phyloP scores from a whole-genome alignment of 2,329 filamentous ascomycete species.

The Colletotrichum coccodes region DNA sequence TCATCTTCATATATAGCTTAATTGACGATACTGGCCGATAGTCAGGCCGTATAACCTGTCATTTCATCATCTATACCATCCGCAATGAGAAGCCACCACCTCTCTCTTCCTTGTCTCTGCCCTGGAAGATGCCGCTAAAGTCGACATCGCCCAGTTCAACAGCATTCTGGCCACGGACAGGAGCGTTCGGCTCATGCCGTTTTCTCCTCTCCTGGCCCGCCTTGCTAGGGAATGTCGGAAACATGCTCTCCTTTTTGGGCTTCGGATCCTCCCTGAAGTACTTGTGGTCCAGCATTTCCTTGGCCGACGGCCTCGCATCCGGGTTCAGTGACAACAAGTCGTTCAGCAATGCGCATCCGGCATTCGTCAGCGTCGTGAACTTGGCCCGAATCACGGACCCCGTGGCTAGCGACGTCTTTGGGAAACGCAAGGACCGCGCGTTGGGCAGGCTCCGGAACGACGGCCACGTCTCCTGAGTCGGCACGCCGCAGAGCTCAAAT shows the following conservation, averaged over 20 bases:
- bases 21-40: constrained; percentile 21
- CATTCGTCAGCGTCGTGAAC: constrained; percentile 83
- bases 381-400: constrained; percentile 74
- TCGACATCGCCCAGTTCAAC: constrained; percentile 67
- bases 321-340: constrained; percentile 82
- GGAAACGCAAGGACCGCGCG: constrained; percentile 80
- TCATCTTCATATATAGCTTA: constrained; percentile 28
- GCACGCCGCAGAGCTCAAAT: constrained; percentile 89
- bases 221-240: constrained; percentile 96
- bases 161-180: constrained; percentile 77
- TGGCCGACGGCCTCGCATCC: constrained; percentile 73
- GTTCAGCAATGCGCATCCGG: constrained; percentile 77
- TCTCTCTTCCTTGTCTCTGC: constrained; percentile 70
- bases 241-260: constrained; percentile 90
- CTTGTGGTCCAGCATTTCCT: constrained; percentile 78
- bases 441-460: constrained; percentile 88
- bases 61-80: constrained; percentile 55
- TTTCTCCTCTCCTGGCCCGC: constrained; percentile 88
- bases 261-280: constrained; percentile 93
- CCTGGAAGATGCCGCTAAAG: constrained; percentile 77
- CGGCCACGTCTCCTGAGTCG: constrained; percentile 86
- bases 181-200: constrained; percentile 81
- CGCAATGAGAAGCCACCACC: constrained; percentile 75
- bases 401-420: constrained; percentile 53
- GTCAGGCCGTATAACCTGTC: not conserved